These are phyloP conservation scores for Przewalskia tangutica DNA, from an alignment of 257 asterid species.

Conservation along the genomic window DNA sequence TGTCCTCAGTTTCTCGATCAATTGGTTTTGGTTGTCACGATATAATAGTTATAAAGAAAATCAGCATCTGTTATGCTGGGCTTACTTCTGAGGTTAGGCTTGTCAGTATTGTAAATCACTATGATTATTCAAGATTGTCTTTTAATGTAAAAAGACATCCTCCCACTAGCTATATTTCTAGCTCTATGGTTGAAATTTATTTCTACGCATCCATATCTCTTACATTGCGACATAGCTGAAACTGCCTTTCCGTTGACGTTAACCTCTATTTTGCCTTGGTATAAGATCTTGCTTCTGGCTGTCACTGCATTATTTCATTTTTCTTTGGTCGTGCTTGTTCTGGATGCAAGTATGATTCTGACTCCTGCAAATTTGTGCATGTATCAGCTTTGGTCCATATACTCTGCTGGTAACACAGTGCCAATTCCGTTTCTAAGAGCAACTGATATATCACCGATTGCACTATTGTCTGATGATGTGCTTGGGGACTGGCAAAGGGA, in stretches of 20 bases:
- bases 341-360: neutral
- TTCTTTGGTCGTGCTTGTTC: neutral
- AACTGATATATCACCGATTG: conserved; percentile 90
- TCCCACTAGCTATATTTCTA: neutral
- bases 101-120: neutral
- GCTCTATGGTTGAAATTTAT: neutral
- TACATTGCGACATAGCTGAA: neutral
- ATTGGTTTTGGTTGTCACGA: neutral
- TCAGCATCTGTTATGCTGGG: neutral
- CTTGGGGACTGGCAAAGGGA: conserved; percentile 58
- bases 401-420: conserved; percentile 93
- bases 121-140: neutral
- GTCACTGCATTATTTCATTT: neutral
- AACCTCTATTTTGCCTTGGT: conserved; percentile 1
- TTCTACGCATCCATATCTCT: neutral
- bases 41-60: neutral
- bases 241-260: neutral
- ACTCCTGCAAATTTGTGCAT: neutral
- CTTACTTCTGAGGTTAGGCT: neutral
- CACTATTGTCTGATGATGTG: conserved; percentile 79
- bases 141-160: neutral
- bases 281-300: neutral
- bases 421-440: conserved; percentile 92
- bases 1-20: neutral
- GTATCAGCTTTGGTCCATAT: conserved; percentile 85